Conservation (phyloP, 2,329 filamentous ascomycete genomes). For the Apiospora pterosperma region DNA sequence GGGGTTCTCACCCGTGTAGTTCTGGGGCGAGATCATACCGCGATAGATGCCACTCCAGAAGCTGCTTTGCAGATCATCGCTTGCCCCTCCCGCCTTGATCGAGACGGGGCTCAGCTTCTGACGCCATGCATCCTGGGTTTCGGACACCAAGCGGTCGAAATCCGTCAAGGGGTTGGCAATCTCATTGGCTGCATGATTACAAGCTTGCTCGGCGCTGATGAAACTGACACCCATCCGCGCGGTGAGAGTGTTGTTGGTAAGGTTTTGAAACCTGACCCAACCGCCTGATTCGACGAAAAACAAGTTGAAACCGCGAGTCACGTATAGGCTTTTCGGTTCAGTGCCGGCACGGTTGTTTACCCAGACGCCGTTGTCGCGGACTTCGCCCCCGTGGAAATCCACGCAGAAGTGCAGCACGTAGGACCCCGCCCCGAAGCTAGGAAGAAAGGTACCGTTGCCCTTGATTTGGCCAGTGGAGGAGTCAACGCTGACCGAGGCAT, state of each 20-base stretch:
- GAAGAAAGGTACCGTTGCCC: slow-evolving; percentile 55
- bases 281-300: slow-evolving; percentile 46
- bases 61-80: slow-evolving; percentile 47
- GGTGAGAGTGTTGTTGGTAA: slow-evolving; percentile 44
- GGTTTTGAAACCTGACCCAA: slow-evolving; percentile 51
- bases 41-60: slow-evolving; percentile 64
- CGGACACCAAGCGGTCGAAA: slow-evolving; percentile 48
- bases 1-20: slow-evolving; percentile 64
- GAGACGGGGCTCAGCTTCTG: slow-evolving; percentile 53
- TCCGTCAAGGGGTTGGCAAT: slow-evolving; percentile 56
- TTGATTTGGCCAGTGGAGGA: slow-evolving; percentile 47
- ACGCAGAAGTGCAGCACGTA: slow-evolving; percentile 59
- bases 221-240: slow-evolving; percentile 63
- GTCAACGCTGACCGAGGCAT: slow-evolving; percentile 49
- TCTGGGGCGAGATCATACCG: slow-evolving; percentile 60
- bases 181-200: slow-evolving; percentile 58
- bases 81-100: slow-evolving; percentile 45
- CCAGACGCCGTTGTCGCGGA: slow-evolving; percentile 35
- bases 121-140: slow-evolving; percentile 53
- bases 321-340: slow-evolving; percentile 32
- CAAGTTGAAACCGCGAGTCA: slow-evolving; percentile 38
- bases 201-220: slow-evolving; percentile 59
- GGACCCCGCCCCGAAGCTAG: slow-evolving; percentile 58
- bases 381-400: slow-evolving; percentile 47
- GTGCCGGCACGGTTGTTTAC: slow-evolving; percentile 36